Base-by-base conservation (phyloP, 306 rosid species). In the Rosa persica region DNA sequence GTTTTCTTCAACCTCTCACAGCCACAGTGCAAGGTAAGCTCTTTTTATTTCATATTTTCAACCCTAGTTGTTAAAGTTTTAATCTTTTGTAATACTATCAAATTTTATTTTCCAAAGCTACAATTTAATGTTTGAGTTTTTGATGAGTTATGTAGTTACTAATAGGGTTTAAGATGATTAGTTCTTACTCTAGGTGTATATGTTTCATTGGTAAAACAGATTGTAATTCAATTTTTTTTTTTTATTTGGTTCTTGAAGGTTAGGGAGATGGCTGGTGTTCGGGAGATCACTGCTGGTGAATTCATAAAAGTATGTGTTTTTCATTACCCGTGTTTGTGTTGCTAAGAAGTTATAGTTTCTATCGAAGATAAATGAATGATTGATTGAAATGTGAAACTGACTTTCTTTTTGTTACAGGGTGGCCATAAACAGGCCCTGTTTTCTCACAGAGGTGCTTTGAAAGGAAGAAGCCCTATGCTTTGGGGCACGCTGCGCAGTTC, bases 251-350 rank as follows among this genome's bases (percentile, higher is more conserved):
- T 30, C 47, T 61, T 46, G 16, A 67, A 27, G 77, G 80, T 64
- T 20, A 47, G 52, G 51, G 67, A 13, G 62, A 84, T 84, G 90
- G 91, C 96, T 17, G 82, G 86, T 78, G 79, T 75, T 22, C 68
- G 83, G 67, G 90, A 90, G 67, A 72, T 86, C 30, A 86, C 89
- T 40, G 90, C 88, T 3, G 83, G 93, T 5, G 92, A 87, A 69
- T 83, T 89, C 76, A 66, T 90, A 74, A 83, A 81, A 77, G 97
- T 92, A 83, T 67, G 77, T 39, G 5, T 79, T 40, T 12, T 20
- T 52, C 25, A 43, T 27, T 51, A 39, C 22, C 19, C 20, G 75
- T 40, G 65, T 60, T 34, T 6, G 22, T 30, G 42, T 27, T 77
- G 8, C 47, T 44, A 6, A 42, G 52, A 79, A 36, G 15, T 12